Evolutionary conservation across 2,329 filamentous ascomycete genomes (phyloP), one percentile per base, ranked within the genome.

Genomic region (Bretziella fagacearum): DNA sequence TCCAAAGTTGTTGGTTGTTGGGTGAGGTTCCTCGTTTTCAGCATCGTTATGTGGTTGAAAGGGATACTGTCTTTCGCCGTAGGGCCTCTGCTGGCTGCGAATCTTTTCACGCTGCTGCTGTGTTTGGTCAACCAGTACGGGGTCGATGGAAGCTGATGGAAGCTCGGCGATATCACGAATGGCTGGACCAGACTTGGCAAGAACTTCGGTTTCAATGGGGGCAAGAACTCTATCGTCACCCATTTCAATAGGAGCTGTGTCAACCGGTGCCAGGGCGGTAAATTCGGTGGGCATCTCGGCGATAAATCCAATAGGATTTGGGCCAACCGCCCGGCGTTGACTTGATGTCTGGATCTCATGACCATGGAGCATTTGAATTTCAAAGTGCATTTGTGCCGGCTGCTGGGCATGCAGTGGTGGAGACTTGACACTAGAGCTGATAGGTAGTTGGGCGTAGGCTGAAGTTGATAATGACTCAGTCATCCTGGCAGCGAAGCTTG

Each of bases 241-340:
- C 52, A 71, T 62, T 53, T 71, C 68, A 3, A 69, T 60, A 0
- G 67, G 68, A 33, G 69, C 58, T 10, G 55, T 57, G 51, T 71
- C 68, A 4, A 65, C 59, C 1, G 56, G 55, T 5, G 67, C 64
- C 6, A 52, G 52, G 0, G 59, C 61, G 1, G 67, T 69, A 18
- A 61, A 55, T 15, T 65, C 62, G 7, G 65, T 69, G 4, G 65
- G 55, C 59, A 73, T 65, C 55, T 72, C 69, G 2, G 68, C 63
- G 18, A 71, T 57, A 13, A 63, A 33, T 1, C 68, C 67, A 1
- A 70, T 59, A 0, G 68, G 66, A 29, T 66, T 58, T 11, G 58
- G 62, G 23, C 20, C 23, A 7, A 8, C 3, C 5, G 41, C n/a
- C 7, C 36, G 22, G 20, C 41, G 41, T 6, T 56, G 54, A 11